Conservation (phyloP, 1,139 yeast species). For the Nakaseomyces bracarensis region DNA sequence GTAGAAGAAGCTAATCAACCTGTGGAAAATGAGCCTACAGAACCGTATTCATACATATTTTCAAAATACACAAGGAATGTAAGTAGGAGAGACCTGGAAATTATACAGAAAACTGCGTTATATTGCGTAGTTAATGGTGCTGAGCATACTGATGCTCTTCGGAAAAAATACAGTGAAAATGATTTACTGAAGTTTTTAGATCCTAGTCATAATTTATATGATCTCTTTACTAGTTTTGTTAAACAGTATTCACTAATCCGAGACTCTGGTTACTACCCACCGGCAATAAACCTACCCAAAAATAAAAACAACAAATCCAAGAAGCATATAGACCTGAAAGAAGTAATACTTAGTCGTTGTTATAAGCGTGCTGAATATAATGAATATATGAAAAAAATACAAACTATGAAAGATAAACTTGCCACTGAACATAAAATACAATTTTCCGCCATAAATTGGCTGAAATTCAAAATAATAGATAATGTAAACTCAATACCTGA, state of each 20-base stretch:
- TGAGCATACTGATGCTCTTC: slow-evolving; percentile 19
- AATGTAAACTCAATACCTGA: background rate
- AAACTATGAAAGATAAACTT: slow-evolving; percentile 29
- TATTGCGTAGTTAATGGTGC: slow-evolving; percentile 49
- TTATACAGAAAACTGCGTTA: slow-evolving; percentile 66
- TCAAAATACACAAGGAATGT: slow-evolving; percentile 46
- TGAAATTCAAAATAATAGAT: slow-evolving; percentile 42
- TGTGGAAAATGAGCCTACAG: slow-evolving; percentile 11
- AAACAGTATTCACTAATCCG: slow-evolving; percentile 44
- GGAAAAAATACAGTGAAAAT: slow-evolving; percentile 36
- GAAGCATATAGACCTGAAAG: slow-evolving; percentile 25
- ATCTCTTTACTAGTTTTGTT: slow-evolving; percentile 43
- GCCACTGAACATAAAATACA: slow-evolving; percentile 39
- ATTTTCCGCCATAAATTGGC: slow-evolving; percentile 83
- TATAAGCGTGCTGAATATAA: slow-evolving; percentile 50
- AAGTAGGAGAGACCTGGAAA: slow-evolving; percentile 55
- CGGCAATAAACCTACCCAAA: slow-evolving; percentile 17
- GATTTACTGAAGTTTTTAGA: slow-evolving; percentile 65
- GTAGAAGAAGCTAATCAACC: slow-evolving; percentile 6
- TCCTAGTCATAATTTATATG: slow-evolving; percentile 52
- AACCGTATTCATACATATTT: slow-evolving; percentile 41
- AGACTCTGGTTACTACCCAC: slow-evolving; percentile 13
- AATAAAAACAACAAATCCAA: slow-evolving; percentile 6
- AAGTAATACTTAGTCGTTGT: slow-evolving; percentile 42
- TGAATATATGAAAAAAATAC: slow-evolving; percentile 35